Evolutionary conservation across 495 filamentous ascomycete species (phyloP), one percentile per base, ranked within the genome.

Genomic region (Penicillium roqueforti): DNA sequence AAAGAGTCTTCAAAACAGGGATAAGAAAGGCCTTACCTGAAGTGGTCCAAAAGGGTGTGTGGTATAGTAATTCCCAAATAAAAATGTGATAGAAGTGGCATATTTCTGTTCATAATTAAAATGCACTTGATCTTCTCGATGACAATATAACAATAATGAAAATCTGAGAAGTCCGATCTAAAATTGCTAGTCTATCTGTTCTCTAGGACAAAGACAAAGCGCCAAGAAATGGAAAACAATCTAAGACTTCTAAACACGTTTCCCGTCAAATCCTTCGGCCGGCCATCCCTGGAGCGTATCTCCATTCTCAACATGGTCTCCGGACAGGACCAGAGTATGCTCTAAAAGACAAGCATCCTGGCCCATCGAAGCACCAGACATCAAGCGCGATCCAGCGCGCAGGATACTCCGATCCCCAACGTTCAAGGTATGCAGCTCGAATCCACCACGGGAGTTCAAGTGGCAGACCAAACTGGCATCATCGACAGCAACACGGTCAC

Each of bases 391-490:
- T 22, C 73, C 74, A 41, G 63, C 67, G 16, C 75, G 62, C 46
- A 79, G 39, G 26, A 78, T 73, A 56, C 68, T 70, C 8, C 75
- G 57, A 36, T 73, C 68, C 0, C 76, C 76, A 7, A 79, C 72
- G 0, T 28, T 44, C 42, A 78, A 48, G 25, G 55, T 45, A 40
- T 78, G 77, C 34, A 78, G 40, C 55, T 76, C 69, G 50, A 77
- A 80, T 25, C 75, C 72, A 18, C 76, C 76, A 18, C 73, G 61
- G 1, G 71, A 72, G 47, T 76, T 76, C 45, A 75, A 65, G 55
- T 79, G 76, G 32, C 58, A 68, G 6, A 78, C 74, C 31, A 78
- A 37, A 56, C 73, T 76, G 3, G 71, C 72, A 56, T 79, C 75
- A 25, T 79, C 76, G 16, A 76, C 71, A 3, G 65, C 59, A 4